Percentiles rank a stretch among this genome's conserved stretches.
phyloP scores from a whole-genome alignment of 2,329 filamentous ascomycete genomes.

The Zymoseptoria crescenta region DNA sequence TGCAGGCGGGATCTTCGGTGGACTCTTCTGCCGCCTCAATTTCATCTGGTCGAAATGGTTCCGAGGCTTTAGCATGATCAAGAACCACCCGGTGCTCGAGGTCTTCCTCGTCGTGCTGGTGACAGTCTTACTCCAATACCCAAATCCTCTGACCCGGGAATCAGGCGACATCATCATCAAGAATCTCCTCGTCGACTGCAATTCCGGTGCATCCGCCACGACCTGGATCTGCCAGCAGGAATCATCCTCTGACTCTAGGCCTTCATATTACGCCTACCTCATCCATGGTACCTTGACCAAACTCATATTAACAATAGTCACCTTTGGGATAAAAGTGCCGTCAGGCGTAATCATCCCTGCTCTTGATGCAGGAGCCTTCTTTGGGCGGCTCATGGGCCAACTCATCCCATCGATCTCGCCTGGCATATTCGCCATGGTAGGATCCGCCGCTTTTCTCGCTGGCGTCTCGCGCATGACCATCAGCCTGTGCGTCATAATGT shows the following conservation, averaged over 20 bases:
- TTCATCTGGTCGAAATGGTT: conserved; percentile 51
- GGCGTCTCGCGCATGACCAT: conserved; percentile 54
- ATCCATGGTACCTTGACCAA: conserved; percentile 48
- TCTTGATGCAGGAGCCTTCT: conserved; percentile 50
- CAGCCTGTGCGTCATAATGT: conserved; percentile 53
- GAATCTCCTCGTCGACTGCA: conserved; percentile 50
- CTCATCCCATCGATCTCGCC: conserved; percentile 42
- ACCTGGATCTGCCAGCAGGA: conserved; percentile 49
- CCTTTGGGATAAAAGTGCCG: conserved; percentile 54
- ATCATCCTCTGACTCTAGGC: conserved; percentile 26
- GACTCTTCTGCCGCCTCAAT: conserved; percentile 51
- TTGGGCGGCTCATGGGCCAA: conserved; percentile 48
- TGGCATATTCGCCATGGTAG: conserved; percentile 55
- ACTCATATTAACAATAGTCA: conserved; percentile 49
- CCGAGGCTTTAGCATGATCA: conserved; percentile 46
- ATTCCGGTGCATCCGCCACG: conserved; percentile 23
- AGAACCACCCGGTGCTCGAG: conserved; percentile 49
- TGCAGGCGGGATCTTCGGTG: conserved; percentile 52
- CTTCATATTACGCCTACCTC: conserved; percentile 44
- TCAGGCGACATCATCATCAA: conserved; percentile 51
- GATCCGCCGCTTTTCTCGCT: conserved; percentile 51
- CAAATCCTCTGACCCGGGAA: conserved; percentile 48
- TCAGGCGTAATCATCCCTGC: conserved; percentile 55
- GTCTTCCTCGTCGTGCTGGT: conserved; percentile 47
- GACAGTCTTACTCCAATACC: conserved; percentile 49